Evolutionary conservation across 257 asterid genomes (phyloP), one percentile per base, ranked within the genome.

Genomic region (Fraxinus anomala): DNA sequence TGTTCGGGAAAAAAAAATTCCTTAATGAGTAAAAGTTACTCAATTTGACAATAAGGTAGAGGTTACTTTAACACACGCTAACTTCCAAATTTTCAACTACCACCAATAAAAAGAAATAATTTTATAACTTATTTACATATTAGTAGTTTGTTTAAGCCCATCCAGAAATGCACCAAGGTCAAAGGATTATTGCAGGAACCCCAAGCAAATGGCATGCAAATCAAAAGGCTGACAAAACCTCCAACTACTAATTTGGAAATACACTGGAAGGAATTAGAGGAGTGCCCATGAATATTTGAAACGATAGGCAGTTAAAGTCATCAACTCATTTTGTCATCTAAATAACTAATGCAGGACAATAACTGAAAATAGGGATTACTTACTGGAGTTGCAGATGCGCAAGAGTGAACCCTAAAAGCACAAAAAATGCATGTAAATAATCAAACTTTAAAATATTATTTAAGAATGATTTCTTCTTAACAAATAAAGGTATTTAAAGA

Each of bases 331-430:
- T 37, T 49, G 24, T 47, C 37, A 67, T 72, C 76, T 30, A 42
- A 14, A 51, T 49, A 69, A 33, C 30, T 47, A 39, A 14, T 13
- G 23, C 33, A 39, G 73, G 24, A 63, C 73, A 68, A n/a, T n/a
- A 40, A 49, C 71, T 69, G 63, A 70, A 70, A 69, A 72, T 44
- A 76, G 74, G 74, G 66, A 34, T 61, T 54, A 91, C 97, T 90
- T 73, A 88, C 95, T 83, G 68, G 73, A 79, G 72, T 28, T 72
- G 83, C 72, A 75, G 82, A 77, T 59, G 72, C 73, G 77, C 80
- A 84, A 59, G 28, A 70, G 66, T 80, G 56, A 77, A 80, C 82
- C 92, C 93, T 88, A 80, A 70, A 82, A 88, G 85, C 70, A 82
- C 39, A 84, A 81, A 85, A 85, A 79, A 79, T 56, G 40, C 67